These are phyloP conservation scores for Phytophthora tentaculata DNA, from an alignment of 352 stramenopile species.

Conservation along the genomic window DNA sequence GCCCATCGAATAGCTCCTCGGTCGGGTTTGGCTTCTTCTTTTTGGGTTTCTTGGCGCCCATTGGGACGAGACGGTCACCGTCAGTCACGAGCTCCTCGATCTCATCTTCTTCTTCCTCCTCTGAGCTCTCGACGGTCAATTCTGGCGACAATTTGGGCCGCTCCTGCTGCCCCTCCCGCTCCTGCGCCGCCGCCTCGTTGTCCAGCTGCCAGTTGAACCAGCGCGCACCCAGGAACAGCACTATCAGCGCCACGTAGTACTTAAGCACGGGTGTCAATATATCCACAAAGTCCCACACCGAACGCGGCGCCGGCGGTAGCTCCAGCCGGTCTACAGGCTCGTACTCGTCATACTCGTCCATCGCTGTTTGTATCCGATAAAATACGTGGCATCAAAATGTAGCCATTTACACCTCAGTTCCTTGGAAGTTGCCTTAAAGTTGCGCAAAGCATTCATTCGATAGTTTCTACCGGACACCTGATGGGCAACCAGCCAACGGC, in stretches of 20 bases:
- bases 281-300: constrained; percentile 61
- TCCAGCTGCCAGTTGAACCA: constrained; percentile 70
- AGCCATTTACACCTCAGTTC: not conserved
- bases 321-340: constrained; percentile 22
- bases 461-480: not conserved
- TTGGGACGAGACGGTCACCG: constrained; percentile 50
- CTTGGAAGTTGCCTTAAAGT: not conserved
- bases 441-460: constrained; percentile 14
- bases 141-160: constrained; percentile 56
- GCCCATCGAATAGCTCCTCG: constrained; percentile 78
- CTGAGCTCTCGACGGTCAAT: constrained; percentile 55
- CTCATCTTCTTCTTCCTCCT: constrained; percentile 58
- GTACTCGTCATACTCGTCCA: constrained; percentile 19
- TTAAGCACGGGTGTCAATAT: constrained; percentile 72
- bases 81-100: constrained; percentile 80
- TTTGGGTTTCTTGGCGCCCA: constrained; percentile 30
- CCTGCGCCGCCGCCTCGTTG: constrained; percentile 48
- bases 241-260: constrained; percentile 74
- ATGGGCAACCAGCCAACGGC: constrained; percentile 40
- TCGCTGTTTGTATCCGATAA: constrained; percentile 6
- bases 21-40: constrained; percentile 44
- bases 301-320: constrained; percentile 41
- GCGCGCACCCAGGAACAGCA: constrained; percentile 62
- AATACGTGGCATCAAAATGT: not conserved
- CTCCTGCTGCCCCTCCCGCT: constrained; percentile 37